Percentiles rank a stretch among this genome's conserved stretches.
phyloP scores from a whole-genome alignment of 139 green algal species.

The Tetraselmis striata region DNA sequence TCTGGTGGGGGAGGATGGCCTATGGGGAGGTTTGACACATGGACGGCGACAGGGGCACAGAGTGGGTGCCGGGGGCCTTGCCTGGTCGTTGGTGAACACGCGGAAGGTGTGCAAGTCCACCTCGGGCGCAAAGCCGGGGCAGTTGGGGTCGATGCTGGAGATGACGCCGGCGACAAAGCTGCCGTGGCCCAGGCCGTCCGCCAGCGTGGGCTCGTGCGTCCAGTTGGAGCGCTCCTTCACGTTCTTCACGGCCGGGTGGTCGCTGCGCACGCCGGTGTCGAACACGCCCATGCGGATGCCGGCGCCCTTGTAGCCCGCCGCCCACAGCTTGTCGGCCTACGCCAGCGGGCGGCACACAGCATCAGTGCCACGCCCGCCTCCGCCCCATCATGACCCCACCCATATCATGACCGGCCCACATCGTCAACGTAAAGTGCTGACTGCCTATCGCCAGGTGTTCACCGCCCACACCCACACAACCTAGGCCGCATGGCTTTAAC shows the following conservation, averaged over 20 bases:
- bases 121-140: constrained; percentile 88
- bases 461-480: neutral
- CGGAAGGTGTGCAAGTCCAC: constrained; percentile 90
- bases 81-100: constrained; percentile 41
- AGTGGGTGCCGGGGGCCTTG: no score
- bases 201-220: constrained; percentile 90
- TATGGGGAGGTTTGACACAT: no score
- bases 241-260: constrained; percentile 93
- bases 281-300: constrained; percentile 89
- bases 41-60: no score
- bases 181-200: constrained; percentile 92
- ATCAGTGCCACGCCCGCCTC: neutral
- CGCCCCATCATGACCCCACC: neutral
- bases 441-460: neutral
- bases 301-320: constrained; percentile 65
- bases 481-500: neutral
- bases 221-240: constrained; percentile 95
- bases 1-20: no score
- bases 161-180: constrained; percentile 97
- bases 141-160: constrained; percentile 57
- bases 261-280: constrained; percentile 86
- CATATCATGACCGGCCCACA: neutral
- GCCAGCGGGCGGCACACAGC: neutral
- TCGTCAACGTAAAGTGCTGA: neutral
- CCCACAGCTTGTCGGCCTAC: constrained; percentile 69